Evolutionary conservation across 345 rosid genomes (phyloP).

Genomic region (Eucalyptus caleyi): DNA sequence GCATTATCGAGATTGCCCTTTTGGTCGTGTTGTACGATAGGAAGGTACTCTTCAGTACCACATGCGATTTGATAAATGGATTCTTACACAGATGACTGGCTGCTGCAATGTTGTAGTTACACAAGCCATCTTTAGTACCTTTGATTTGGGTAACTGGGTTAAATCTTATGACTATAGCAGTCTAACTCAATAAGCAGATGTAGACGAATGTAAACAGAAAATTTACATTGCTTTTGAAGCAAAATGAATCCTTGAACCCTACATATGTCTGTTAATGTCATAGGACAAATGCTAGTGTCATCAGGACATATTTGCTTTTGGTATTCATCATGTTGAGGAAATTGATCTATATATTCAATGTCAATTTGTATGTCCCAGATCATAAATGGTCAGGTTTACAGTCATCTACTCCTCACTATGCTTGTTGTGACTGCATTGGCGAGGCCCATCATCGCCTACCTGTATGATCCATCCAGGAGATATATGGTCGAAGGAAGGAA

Average conservation of each 20-base stretch:
- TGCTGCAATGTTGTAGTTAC: not conserved
- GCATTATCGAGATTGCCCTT: constrained; percentile 10
- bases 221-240: not conserved
- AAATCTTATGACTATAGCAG: not conserved
- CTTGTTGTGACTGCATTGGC: constrained; percentile 2
- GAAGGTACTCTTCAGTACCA: not conserved
- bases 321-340: not conserved
- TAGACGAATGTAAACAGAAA: not conserved
- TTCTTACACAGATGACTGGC: not conserved
- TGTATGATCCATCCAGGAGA: constrained; percentile 23
- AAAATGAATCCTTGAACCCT: not conserved
- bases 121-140: not conserved
- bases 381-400: not conserved
- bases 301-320: not conserved
- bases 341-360: not conserved
- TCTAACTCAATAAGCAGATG: not conserved
- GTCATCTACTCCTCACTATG: not conserved
- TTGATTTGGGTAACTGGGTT: not conserved
- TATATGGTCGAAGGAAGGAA: constrained; percentile 3
- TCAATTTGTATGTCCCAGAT: not conserved
- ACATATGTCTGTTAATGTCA: not conserved
- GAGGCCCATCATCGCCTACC: not conserved
- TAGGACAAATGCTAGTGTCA: not conserved
- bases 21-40: not conserved
- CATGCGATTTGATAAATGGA: not conserved